phyloP scores from a whole-genome alignment of 305 asterid species.

The Fraxinus latifolia region DNA sequence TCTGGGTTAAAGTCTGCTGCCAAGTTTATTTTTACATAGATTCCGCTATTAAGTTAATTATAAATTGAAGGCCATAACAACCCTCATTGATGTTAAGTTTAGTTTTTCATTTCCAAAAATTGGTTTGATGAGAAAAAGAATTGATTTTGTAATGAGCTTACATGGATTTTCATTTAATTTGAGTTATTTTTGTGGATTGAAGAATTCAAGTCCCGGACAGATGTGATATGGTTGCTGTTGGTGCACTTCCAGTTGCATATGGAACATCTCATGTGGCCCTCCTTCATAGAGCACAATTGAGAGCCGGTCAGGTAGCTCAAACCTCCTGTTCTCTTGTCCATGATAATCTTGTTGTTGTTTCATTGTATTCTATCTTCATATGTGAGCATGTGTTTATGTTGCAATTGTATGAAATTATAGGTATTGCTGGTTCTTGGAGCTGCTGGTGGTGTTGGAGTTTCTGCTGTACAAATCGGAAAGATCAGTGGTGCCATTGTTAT shows the following conservation, averaged over 20 bases:
- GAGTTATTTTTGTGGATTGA: slow-evolving; percentile 20
- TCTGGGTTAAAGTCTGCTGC: background rate
- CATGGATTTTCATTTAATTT: background rate
- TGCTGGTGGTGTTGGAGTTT: slow-evolving; percentile 97
- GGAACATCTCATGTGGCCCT: slow-evolving; percentile 95
- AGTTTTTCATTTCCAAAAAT: background rate
- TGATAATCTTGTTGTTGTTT: background rate
- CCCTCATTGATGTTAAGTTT: background rate
- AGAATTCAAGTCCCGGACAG: slow-evolving; percentile 79
- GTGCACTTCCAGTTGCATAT: slow-evolving; percentile 87
- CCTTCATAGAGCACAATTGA: slow-evolving; percentile 77
- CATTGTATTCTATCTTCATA: background rate
- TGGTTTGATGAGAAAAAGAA: background rate
- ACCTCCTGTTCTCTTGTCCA: slow-evolving; percentile 5
- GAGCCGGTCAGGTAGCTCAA: slow-evolving; percentile 51
- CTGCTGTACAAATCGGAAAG: slow-evolving; percentile 94
- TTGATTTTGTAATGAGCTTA: background rate
- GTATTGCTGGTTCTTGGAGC: slow-evolving; percentile 96
- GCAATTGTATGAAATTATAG: slow-evolving; percentile 32
- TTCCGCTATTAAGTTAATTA: background rate
- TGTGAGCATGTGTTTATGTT: background rate
- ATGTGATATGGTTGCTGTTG: slow-evolving; percentile 81
- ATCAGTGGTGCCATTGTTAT: slow-evolving; percentile 77
- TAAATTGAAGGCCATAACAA: background rate
- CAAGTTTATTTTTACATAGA: background rate